Base-by-base conservation (phyloP, 2,329 filamentous ascomycete species). In the Monosporascus sp. region DNA sequence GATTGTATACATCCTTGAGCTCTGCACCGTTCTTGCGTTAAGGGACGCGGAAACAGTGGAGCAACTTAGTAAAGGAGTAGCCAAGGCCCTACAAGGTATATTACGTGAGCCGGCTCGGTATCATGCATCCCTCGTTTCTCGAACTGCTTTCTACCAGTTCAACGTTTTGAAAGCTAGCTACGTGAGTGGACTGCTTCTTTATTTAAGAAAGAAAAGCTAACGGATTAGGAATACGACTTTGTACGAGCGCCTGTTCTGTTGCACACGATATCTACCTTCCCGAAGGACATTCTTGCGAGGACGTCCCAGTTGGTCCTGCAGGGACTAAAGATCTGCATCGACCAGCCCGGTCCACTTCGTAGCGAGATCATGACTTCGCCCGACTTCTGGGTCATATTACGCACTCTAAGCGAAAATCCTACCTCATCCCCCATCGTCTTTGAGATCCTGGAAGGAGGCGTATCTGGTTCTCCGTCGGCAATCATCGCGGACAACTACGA, bases 401-500 rank as follows among this genome's bases (percentile, higher is more conserved):
- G 91, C 56, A 82, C 85, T 35, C 75, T 99, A 19, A 85, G 89
- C 47, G 77, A 78, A 24, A 81, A 87, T 56, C 74, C 83, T 3
- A 86, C 89, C 51, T 86, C 88, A 26, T 88, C 91, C 2, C 78
- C 86, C 0, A 79, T 86, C 17, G 91, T 96, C 0, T 97, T 97
- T 68, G 84, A 88, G 52, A 88, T 97, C n/a, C 78, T 97, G 0
- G 88, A 94, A 65, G 85, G 82, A 52, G 85, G 92, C 26, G 84
- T 91, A 2, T 81, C 80, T 14, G 87, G 87, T 16, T 79, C 83
- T n/a, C 87, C 87, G 19, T 86, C 89, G 16, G 88, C 92, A 6
- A 89, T 99, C 49, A 93, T 91, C 55, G 90, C 92, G 24, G 94
- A 97, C 66, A 99, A 99, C 63, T 99, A 97, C 64, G 91, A 97